Evolutionary conservation across 2,329 filamentous ascomycete species (phyloP).

Genomic region (Colletotrichum viniferum): DNA sequence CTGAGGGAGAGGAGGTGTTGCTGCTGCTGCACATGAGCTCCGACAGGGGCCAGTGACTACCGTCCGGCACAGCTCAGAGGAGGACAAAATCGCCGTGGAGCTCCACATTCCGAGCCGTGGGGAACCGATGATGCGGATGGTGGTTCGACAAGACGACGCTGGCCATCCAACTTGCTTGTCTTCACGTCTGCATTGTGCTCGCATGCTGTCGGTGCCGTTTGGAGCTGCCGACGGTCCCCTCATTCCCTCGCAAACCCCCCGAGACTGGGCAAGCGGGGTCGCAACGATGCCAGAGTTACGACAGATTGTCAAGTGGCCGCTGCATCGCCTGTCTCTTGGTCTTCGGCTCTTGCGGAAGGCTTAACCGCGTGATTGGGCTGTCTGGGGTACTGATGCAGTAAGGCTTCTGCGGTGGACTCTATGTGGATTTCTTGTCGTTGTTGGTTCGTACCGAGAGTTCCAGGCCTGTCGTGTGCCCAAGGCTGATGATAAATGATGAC

Average conservation of each 20-base stretch:
- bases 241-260: not conserved
- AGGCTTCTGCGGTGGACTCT: not conserved
- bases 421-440: not conserved
- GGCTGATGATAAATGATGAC: not conserved
- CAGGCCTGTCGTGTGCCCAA: not conserved
- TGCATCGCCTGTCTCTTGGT: not conserved
- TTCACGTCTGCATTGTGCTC: not conserved
- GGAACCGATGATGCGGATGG: not conserved
- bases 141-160: not conserved
- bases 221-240: not conserved
- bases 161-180: not conserved
- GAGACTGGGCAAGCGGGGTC: not conserved
- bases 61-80: not conserved
- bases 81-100: not conserved
- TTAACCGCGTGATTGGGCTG: not conserved
- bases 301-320: not conserved
- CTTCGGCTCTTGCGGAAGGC: not conserved
- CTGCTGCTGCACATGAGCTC: not conserved
- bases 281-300: not conserved
- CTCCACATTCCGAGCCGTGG: conserved; percentile 12
- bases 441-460: not conserved
- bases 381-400: not conserved
- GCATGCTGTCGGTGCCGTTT: not conserved
- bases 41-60: not conserved
- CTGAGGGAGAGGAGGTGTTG: not conserved